These are phyloP conservation scores for Zostera marina DNA, from an alignment of 116 monocot species.

Conservation along the genomic window DNA sequence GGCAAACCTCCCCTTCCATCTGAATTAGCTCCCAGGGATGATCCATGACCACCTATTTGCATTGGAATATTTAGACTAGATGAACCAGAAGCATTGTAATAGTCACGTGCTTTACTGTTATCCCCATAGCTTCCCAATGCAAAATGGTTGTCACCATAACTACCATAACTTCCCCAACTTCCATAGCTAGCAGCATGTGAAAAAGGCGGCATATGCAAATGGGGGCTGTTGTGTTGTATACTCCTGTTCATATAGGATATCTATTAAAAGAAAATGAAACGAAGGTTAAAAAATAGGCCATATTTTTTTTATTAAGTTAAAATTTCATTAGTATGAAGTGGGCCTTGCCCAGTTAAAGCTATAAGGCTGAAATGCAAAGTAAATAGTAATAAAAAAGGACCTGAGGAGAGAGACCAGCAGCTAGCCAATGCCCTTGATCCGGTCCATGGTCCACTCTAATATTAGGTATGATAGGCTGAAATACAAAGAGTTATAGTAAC, in stretches of 20 bases:
- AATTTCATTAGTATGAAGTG: too few species aligned
- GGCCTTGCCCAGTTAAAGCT: too few species aligned
- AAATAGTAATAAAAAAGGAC: constrained; percentile 12
- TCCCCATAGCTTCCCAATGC: constrained; percentile 37
- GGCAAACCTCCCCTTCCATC: constrained; percentile 40
- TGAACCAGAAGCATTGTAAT: constrained; percentile 49
- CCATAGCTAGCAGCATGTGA: constrained; percentile 65
- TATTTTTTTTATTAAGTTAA: too few species aligned
- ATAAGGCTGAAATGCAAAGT: neutral
- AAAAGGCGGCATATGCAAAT: constrained; percentile 38
- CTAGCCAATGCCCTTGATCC: constrained; percentile 77
- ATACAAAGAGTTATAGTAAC: constrained; percentile 17
- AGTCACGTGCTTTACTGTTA: constrained; percentile 22
- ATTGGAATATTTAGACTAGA: constrained; percentile 45
- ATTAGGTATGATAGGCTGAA: constrained; percentile 59
- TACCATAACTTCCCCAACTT: constrained; percentile 79
- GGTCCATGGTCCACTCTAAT: constrained; percentile 74
- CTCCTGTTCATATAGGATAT: constrained; percentile 39
- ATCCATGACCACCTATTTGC: constrained; percentile 53
- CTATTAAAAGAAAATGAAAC: constrained; percentile 8
- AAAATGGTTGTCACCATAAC: constrained; percentile 54
- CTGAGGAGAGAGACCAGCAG: constrained; percentile 94
- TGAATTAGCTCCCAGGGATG: constrained; percentile 64
- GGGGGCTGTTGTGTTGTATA: constrained; percentile 37
- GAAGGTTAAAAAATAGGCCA: neutral